Evolutionary conservation across 164 flowering plant genomes (phyloP), one percentile per base, ranked within the genome.

Genomic region (Aristolochia californica): DNA sequence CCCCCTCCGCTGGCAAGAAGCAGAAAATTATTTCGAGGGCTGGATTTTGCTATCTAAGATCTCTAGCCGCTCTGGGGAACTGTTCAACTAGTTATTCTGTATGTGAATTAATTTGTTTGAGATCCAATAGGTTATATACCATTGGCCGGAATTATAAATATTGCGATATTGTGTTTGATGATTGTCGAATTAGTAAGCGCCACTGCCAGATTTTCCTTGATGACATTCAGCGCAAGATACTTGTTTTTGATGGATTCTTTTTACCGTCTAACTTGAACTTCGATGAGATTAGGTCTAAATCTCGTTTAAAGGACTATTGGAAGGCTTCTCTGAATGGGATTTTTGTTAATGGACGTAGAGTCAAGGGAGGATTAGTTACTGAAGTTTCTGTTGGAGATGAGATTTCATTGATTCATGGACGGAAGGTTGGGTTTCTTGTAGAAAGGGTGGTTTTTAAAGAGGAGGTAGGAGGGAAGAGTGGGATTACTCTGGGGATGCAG

Each of bases 151-250:
- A 63, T 43, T 13, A 1, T 1, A 45, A 49, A 0, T 47, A 28
- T 13, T 77, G 82, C 45, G 64, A 83, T 16, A 63, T 78, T 55
- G 48, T 74, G n/a, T 74, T 83, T 43, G 13, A 61, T 10, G 78
- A 79, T 26, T 65, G 58, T 21, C 61, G 78, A 5, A 80, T 90
- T 20, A 85, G 97, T 66, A 79, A 74, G 59, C 74, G 60, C 13
- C 95, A 90, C 52, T 87, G 97, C 66, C 86, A 83, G 68, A 53
- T 90, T 44, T 55, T 74, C 7, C 74, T 74, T 50, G 85, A 84
- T 65, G 66, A 73, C 2, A 51, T 34, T 4, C 38, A 43, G 8
- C 59, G 74, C 18, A 89, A 73, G 62, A 26, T 89, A 45, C 79
- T 66, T 55, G 57, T 83, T 18, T 48, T 65, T 10, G 81, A 82